These are phyloP conservation scores for Epichloe scottii DNA, from an alignment of 2,329 filamentous ascomycete species.

Conservation along the genomic window DNA sequence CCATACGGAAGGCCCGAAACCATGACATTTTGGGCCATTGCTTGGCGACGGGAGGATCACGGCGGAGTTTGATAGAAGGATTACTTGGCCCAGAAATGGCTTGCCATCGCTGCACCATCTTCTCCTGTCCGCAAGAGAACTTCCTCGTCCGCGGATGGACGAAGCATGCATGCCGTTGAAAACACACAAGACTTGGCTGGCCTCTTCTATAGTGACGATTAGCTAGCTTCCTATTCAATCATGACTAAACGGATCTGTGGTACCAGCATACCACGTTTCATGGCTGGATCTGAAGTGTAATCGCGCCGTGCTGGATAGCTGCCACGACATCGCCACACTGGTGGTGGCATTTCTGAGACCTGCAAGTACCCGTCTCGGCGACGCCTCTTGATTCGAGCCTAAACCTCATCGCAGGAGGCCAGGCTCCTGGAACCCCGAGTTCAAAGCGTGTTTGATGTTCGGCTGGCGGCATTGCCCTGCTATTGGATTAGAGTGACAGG, in stretches of 20 bases:
- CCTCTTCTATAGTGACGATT: neutral
- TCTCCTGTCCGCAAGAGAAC: neutral
- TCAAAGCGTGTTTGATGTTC: conserved; percentile 4
- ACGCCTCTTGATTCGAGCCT: conserved; percentile 7
- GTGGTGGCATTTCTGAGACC: conserved; percentile 7
- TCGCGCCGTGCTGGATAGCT: neutral
- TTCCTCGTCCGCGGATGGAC: neutral
- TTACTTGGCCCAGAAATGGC: neutral
- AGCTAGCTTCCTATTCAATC: neutral
- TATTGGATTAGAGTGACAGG: conserved; percentile 4
- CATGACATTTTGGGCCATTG: neutral
- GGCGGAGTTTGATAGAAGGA: neutral
- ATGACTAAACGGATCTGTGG: neutral
- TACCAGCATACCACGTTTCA: conserved; percentile 5
- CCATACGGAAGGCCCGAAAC: conserved; percentile 6
- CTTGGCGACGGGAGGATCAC: neutral
- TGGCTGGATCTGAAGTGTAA: neutral
- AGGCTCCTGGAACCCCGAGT: neutral
- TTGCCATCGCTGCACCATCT: neutral
- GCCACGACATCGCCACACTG: neutral
- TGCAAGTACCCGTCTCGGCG: conserved; percentile 11
- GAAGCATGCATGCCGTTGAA: neutral
- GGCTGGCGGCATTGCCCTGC: conserved; percentile 6
- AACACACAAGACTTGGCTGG: neutral
- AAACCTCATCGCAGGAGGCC: conserved; percentile 2